These are phyloP conservation scores for Clathrospora elynae DNA, from an alignment of 2,329 filamentous ascomycete genomes.

Conservation along the genomic window DNA sequence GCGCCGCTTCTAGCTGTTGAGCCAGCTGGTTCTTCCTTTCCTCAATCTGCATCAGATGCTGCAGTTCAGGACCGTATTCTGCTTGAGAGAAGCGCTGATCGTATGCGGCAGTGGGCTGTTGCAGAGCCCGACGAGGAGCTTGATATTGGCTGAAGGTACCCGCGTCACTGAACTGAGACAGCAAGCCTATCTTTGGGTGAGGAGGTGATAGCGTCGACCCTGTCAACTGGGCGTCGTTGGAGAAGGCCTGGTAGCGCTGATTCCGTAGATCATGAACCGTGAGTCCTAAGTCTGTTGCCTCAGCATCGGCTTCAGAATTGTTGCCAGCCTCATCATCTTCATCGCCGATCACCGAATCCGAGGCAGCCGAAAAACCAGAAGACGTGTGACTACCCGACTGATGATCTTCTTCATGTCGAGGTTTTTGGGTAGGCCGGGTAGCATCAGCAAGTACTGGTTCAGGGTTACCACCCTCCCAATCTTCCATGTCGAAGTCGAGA, in stretches of 20 bases:
- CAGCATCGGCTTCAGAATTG: neutral
- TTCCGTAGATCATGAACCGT: neutral
- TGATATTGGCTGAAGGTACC: no score
- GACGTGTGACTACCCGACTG: no score
- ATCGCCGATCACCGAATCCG: no score
- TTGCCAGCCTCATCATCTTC: neutral
- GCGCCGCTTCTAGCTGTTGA: neutral
- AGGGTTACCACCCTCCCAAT: neutral
- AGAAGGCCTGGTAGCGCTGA: neutral
- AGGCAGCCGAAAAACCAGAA: no score
- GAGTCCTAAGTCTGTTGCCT: no score
- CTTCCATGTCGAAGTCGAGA: neutral
- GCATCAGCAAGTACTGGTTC: neutral
- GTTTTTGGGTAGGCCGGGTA: no score
- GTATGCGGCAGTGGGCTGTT: neutral
- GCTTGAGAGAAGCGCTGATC: neutral
- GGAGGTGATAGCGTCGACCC: neutral
- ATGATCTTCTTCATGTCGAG: no score
- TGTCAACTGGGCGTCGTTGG: neutral
- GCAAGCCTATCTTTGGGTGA: neutral
- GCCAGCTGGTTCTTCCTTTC: constrained; percentile 1
- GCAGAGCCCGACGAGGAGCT: neutral
- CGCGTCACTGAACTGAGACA: neutral
- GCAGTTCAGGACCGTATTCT: neutral
- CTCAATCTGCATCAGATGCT: neutral